Conservation (phyloP, 306 rosid genomes). For the Prinsepia uniflora region DNA sequence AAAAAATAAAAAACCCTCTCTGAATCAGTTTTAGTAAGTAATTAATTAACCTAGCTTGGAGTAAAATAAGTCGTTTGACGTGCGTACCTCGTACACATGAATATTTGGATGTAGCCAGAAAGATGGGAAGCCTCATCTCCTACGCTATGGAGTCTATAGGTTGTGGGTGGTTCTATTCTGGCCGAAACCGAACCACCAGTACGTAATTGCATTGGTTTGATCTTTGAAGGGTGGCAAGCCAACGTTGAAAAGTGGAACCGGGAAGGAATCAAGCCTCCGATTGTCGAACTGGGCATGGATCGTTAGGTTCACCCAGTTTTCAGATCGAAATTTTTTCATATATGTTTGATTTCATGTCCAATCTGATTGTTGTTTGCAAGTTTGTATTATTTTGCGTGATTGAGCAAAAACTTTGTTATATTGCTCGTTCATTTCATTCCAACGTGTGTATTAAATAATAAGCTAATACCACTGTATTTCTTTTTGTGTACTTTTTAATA, state of each 20-base stretch:
- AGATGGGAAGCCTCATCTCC: constrained; percentile 14
- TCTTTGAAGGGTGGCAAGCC: constrained; percentile 27
- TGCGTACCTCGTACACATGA: no score
- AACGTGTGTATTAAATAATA: no score
- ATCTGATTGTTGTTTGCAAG: neutral
- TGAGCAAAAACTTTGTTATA: neutral
- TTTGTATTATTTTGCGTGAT: neutral
- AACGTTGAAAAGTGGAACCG: constrained; percentile 25
- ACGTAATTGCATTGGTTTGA: no score
- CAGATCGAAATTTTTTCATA: neutral
- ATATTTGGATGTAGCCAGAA: constrained; percentile 15
- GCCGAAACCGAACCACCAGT: constrained; percentile 21
- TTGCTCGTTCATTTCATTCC: no score
- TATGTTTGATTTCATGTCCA: neutral
- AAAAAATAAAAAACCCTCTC: neutral
- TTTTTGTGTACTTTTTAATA: no score
- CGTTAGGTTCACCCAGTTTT: neutral
- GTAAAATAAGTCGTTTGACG: no score
- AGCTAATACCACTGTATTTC: no score
- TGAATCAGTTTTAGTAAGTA: no score
- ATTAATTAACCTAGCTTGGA: no score
- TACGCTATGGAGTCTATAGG: neutral
- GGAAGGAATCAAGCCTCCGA: constrained; percentile 24
- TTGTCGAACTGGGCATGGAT: constrained; percentile 11
- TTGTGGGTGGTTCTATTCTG: constrained; percentile 11